Conservation (phyloP, 73 alveolate genomes). For the Paraurostyla sp. region DNA sequence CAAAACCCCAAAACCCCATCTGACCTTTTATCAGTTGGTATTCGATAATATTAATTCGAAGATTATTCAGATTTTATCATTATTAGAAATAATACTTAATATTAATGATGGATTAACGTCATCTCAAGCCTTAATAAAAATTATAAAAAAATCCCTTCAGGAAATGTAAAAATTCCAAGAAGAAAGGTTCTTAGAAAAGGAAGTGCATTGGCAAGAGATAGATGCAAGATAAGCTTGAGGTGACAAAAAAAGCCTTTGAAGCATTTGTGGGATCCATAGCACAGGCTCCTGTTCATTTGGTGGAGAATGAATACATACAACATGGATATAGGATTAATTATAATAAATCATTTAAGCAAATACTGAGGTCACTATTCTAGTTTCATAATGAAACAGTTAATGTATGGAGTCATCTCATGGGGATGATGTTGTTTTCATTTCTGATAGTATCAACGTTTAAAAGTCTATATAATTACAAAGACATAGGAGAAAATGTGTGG, state of each 20-base stretch:
- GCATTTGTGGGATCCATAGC: conserved; percentile 28
- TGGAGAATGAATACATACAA: conserved; percentile 83
- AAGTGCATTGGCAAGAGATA: conserved; percentile 9
- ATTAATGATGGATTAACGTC: conserved; percentile 6
- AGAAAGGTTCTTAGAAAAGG: neutral
- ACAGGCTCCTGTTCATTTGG: conserved; percentile 27
- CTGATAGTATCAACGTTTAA: conserved; percentile 57
- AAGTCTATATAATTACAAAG: neutral
- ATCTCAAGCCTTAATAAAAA: neutral
- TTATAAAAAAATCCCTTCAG: neutral
- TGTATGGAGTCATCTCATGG: conserved; percentile 87
- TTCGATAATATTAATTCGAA: too few relatives aligned
- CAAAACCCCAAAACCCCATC: too few relatives aligned
- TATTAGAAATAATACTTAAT: too few relatives aligned
- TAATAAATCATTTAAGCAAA: conserved; percentile 47
- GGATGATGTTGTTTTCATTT: conserved; percentile 68
- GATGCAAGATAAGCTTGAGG: conserved; percentile 22
- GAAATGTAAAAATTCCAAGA: neutral
- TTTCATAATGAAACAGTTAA: conserved; percentile 84
- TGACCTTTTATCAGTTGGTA: too few relatives aligned
- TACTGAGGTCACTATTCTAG: conserved; percentile 69
- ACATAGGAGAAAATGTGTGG: conserved; percentile 39
- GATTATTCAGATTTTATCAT: too few relatives aligned
- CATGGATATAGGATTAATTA: conserved; percentile 80
- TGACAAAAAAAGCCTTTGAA: neutral